A percentile compares a stretch with the other conserved stretches of the same genome.
phyloP scores from a whole-genome alignment of 495 filamentous ascomycete species.

The Penicillium subrubescens region DNA sequence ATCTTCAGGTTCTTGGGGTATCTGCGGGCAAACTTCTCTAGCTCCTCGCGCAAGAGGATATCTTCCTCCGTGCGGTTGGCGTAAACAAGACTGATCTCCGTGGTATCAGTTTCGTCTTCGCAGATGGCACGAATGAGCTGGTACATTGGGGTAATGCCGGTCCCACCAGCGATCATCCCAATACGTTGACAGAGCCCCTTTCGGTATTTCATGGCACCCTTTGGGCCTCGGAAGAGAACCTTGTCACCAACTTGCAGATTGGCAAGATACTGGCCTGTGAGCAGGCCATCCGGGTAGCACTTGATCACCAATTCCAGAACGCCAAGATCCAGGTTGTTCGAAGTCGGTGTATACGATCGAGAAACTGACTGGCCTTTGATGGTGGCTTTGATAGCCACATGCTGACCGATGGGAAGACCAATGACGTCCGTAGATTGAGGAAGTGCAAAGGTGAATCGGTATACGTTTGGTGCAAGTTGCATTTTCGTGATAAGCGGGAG shows the following conservation, averaged over 20 bases:
- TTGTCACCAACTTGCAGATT: conserved; percentile 40
- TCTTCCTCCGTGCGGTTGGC: conserved; percentile 40
- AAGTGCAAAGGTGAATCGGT: conserved; percentile 48
- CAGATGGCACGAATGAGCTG: conserved; percentile 52
- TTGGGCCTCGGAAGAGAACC: conserved; percentile 48
- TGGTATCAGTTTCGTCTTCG: conserved; percentile 46
- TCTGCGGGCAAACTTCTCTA: conserved; percentile 46
- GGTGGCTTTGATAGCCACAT: conserved; percentile 40
- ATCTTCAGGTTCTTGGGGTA: conserved; percentile 47
- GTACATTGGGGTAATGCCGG: conserved; percentile 57
- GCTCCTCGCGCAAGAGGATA: conserved; percentile 43
- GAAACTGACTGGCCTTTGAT: conserved; percentile 37
- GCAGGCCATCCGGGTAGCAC: conserved; percentile 40
- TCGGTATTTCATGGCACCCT: conserved; percentile 43
- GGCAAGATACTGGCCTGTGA: conserved; percentile 43
- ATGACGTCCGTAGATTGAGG: conserved; percentile 40
- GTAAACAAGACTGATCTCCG: conserved; percentile 46
- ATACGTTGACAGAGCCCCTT: conserved; percentile 34
- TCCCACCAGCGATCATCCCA: conserved; percentile 44
- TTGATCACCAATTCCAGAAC: conserved; percentile 45
- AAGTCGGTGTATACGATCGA: conserved; percentile 42
- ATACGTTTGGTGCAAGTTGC: conserved; percentile 46
- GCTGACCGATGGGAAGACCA: conserved; percentile 49
- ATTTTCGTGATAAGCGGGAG: conserved; percentile 47
- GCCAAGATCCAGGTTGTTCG: conserved; percentile 45